Evolutionary conservation across 768 basidiomycete species (phyloP).

Genomic region (Pisolithus tinctorius): DNA sequence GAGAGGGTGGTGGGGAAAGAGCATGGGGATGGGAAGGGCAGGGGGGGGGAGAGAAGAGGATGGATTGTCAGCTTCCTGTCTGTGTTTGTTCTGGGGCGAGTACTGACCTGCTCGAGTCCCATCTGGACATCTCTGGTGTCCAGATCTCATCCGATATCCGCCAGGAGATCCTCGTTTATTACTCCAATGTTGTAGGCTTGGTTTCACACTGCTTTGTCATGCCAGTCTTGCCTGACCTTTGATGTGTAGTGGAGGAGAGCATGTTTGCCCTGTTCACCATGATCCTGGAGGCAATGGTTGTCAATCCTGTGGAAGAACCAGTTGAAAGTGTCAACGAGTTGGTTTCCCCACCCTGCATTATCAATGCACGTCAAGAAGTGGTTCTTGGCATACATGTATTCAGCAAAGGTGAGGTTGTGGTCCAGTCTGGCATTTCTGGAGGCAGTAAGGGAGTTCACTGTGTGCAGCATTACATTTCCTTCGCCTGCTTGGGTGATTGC

Average conservation of each 20-base stretch:
- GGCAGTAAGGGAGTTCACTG: not conserved
- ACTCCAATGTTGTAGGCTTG: too few relatives aligned
- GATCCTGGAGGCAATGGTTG: not conserved
- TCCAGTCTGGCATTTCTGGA: not conserved
- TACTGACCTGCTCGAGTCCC: not conserved
- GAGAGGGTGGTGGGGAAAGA: too few relatives aligned
- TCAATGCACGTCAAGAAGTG: too few relatives aligned
- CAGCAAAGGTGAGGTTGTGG: not conserved
- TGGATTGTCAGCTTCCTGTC: too few relatives aligned
- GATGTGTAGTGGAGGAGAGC: too few relatives aligned
- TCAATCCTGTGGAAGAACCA: not conserved
- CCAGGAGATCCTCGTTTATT: not conserved
- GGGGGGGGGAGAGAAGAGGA: too few relatives aligned
- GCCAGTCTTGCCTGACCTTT: too few relatives aligned
- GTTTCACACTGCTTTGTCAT: too few relatives aligned
- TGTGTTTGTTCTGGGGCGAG: too few relatives aligned
- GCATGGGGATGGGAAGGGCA: too few relatives aligned
- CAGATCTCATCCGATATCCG: not conserved
- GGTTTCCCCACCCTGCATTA: not conserved
- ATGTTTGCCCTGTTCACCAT: not conserved
- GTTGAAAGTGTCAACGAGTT: not conserved
- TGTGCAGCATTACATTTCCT: slow-evolving; percentile 1
- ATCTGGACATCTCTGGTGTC: not conserved
- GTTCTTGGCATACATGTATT: not conserved
- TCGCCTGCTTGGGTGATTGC: not conserved